These are phyloP conservation scores for Orbilia oligospora DNA, from an alignment of 2,329 filamentous ascomycete species.

Conservation along the genomic window DNA sequence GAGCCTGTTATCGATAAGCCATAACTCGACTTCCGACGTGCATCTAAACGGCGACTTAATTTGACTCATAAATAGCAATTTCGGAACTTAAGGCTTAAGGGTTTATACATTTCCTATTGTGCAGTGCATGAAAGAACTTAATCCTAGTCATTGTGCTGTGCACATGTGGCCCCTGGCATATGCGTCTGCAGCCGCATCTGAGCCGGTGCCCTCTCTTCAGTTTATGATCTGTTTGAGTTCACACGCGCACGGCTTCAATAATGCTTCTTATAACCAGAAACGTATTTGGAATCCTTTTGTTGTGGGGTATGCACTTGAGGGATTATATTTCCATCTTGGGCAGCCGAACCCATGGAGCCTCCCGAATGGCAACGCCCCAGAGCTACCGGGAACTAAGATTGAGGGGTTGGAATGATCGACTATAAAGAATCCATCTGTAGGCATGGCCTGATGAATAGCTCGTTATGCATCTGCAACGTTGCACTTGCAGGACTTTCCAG, in stretches of 20 bases:
- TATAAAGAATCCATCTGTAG: neutral
- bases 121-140: neutral
- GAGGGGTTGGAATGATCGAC: no score
- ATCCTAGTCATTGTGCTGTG: neutral
- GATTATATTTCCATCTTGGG: constrained; percentile 26
- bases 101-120: neutral
- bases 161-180: neutral
- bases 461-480: neutral
- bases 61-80: constrained; percentile 49
- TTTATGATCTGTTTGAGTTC: neutral
- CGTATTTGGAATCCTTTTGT: constrained; percentile 25
- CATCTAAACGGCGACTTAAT: constrained; percentile 1
- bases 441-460: neutral
- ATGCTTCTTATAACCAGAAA: neutral
- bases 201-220: neutral
- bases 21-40: constrained; percentile 7
- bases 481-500: neutral
- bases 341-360: neutral
- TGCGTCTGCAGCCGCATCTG: constrained; percentile 6
- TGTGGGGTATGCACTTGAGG: constrained; percentile 7
- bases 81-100: constrained; percentile 28
- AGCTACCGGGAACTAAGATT: neutral
- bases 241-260: neutral
- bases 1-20: constrained; percentile 17
- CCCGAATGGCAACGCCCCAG: neutral